Evolutionary conservation across 257 asterid genomes (phyloP).

Genomic region (Avicennia marina): DNA sequence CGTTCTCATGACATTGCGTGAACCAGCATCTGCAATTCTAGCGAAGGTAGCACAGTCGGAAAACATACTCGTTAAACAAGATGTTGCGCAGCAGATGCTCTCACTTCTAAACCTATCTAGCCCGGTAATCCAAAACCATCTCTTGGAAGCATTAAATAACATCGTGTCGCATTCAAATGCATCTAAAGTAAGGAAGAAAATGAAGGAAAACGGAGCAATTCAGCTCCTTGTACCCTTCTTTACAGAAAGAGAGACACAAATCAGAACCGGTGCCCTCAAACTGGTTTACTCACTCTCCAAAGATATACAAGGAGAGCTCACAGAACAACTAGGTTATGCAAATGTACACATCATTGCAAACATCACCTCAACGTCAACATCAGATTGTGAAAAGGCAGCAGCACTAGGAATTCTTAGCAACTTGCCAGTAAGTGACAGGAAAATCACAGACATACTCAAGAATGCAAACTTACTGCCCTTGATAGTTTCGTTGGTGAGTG

Average conservation of each 20-base stretch:
- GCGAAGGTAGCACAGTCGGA: slow-evolving; percentile 78
- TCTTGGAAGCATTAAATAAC: slow-evolving; percentile 64
- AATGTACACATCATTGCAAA: slow-evolving; percentile 32
- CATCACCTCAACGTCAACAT: slow-evolving; percentile 33
- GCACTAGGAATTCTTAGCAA: slow-evolving; percentile 73
- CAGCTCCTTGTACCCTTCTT: slow-evolving; percentile 66
- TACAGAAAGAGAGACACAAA: slow-evolving; percentile 34
- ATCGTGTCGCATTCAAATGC: slow-evolving; percentile 54
- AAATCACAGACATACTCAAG: slow-evolving; percentile 52
- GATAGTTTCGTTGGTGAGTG: slow-evolving; percentile 33
- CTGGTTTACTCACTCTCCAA: slow-evolving; percentile 45
- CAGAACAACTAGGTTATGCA: slow-evolving; percentile 49
- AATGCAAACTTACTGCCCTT: slow-evolving; percentile 40
- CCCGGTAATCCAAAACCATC: slow-evolving; percentile 68
- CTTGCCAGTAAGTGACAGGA: slow-evolving; percentile 50
- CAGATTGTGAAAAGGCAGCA: slow-evolving; percentile 54
- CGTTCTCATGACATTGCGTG: slow-evolving; percentile 70
- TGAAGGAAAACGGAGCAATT: slow-evolving; percentile 71
- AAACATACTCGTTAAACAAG: slow-evolving; percentile 52
- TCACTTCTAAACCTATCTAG: slow-evolving; percentile 71
- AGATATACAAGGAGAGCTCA: slow-evolving; percentile 42
- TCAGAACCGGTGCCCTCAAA: slow-evolving; percentile 45
- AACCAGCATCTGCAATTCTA: slow-evolving; percentile 89
- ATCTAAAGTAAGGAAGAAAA: slow-evolving; percentile 45
- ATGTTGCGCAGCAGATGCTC: slow-evolving; percentile 82